phyloP scores from a whole-genome alignment of 1,139 yeast genomes.

The Yamadazyma diospyri region DNA sequence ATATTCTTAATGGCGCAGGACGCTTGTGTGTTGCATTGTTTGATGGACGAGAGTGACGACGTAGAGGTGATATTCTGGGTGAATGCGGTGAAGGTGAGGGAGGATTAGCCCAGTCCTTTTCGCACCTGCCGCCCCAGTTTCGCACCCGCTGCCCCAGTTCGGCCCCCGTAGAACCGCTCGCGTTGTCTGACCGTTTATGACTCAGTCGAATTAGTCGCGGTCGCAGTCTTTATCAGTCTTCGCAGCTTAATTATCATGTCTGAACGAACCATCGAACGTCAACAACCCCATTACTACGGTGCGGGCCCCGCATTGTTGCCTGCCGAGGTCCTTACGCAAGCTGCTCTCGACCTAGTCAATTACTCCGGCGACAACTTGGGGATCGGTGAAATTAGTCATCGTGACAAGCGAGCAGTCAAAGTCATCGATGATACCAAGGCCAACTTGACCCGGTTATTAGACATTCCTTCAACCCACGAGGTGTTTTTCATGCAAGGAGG shows the following conservation, averaged over 20 bases:
- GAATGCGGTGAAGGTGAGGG: slow-evolving; percentile 27
- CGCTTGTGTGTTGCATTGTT: slow-evolving; percentile 55
- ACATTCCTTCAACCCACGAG: slow-evolving; percentile 88
- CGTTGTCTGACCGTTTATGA: too few relatives aligned
- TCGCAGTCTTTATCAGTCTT: slow-evolving; percentile 3
- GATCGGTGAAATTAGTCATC: slow-evolving; percentile 92
- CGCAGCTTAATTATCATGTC: too few relatives aligned
- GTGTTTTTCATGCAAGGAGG: slow-evolving; percentile 96
- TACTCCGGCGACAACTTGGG: slow-evolving; percentile 75
- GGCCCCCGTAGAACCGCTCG: too few relatives aligned
- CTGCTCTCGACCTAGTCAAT: slow-evolving; percentile 75
- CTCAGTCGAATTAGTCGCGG: slow-evolving; percentile 1
- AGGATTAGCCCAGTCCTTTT: too few relatives aligned
- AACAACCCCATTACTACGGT: slow-evolving; percentile 83
- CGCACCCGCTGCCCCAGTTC: too few relatives aligned
- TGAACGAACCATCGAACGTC: slow-evolving; percentile 44
- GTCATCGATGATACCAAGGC: slow-evolving; percentile 76
- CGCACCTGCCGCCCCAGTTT: too few relatives aligned
- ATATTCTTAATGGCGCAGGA: slow-evolving; percentile 48
- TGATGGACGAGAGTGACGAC: slow-evolving; percentile 52
- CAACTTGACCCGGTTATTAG: slow-evolving; percentile 57
- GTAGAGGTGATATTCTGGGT: slow-evolving; percentile 55
- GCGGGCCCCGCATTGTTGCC: slow-evolving; percentile 97
- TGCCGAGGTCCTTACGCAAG: slow-evolving; percentile 76
- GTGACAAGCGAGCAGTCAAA: slow-evolving; percentile 76